Evolutionary conservation across 1,284 basidiomycete species (phyloP).

Genomic region (Microbotryum violaceum): DNA sequence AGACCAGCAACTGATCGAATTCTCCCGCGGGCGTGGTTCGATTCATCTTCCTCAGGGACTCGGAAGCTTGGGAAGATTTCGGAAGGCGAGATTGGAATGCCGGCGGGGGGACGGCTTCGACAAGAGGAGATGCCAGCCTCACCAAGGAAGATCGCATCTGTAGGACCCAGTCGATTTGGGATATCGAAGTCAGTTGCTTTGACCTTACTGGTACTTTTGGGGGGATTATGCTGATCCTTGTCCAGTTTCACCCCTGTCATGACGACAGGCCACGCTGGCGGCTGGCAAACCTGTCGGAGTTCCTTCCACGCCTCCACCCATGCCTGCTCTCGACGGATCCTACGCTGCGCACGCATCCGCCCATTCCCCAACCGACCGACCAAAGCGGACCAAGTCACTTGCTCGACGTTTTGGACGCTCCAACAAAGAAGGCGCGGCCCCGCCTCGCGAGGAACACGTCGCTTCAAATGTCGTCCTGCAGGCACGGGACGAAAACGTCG

Average conservation of each 20-base stretch:
- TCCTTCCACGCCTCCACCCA: constrained; percentile 16
- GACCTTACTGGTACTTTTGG: background rate
- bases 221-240: background rate
- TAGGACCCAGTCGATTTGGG: constrained; percentile 30
- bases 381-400: constrained; percentile 31
- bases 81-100: constrained; percentile 20
- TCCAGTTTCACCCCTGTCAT: background rate
- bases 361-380: constrained; percentile 11
- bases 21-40: background rate
- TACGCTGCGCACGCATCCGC: background rate
- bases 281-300: constrained; percentile 29
- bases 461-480: background rate
- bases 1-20: background rate
- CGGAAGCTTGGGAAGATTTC: constrained; percentile 31
- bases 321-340: constrained; percentile 16
- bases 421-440: background rate
- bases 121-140: constrained; percentile 3
- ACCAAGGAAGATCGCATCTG: constrained; percentile 28
- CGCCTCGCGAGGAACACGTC: background rate
- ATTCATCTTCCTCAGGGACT: constrained; percentile 7
- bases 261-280: constrained; percentile 22
- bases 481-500: background rate
- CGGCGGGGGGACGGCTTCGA: constrained; percentile 9
- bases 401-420: constrained; percentile 18
- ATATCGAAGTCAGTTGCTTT: constrained; percentile 27